Conservation (phyloP, 495 filamentous ascomycete species). For the Neurospora sp. region DNA sequence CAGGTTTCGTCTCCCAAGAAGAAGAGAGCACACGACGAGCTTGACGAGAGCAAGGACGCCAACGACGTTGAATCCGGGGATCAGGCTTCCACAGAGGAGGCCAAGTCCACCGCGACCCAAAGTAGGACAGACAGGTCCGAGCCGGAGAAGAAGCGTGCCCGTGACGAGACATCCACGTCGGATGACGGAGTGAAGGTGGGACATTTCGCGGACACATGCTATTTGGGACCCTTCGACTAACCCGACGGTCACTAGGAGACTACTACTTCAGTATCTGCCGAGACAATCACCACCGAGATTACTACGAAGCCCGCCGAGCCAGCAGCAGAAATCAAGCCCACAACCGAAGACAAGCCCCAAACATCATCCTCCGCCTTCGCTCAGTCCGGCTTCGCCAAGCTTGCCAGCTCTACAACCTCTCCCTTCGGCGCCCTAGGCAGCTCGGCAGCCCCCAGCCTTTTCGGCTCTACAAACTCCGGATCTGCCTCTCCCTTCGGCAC, state of each 20-base stretch:
- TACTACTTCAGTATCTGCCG: conserved; percentile 8
- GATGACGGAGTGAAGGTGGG: conserved; percentile 1
- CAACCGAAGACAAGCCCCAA: conserved; percentile 9
- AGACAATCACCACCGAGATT: conserved; percentile 13
- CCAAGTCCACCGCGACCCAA: conserved; percentile 11
- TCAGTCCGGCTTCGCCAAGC: conserved; percentile 40
- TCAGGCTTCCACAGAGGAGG: conserved; percentile 27
- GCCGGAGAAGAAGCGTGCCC: conserved; percentile 47
- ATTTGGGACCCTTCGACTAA: background rate
- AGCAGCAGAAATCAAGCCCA: background rate
- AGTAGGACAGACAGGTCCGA: conserved; percentile 36
- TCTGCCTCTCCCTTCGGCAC: conserved; percentile 29
- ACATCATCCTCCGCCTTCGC: conserved; percentile 38
- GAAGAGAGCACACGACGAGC: conserved; percentile 44
- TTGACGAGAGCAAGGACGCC: conserved; percentile 31
- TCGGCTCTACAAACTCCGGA: conserved; percentile 15
- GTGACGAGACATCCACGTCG: conserved; percentile 18
- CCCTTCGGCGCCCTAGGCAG: conserved; percentile 23
- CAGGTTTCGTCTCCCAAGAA: conserved; percentile 46
- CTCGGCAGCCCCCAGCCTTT: conserved; percentile 30
- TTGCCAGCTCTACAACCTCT: conserved; percentile 38
- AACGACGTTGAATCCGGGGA: conserved; percentile 18
- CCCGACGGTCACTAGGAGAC: conserved; percentile 6
- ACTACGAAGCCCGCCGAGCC: background rate
- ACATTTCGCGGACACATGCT: background rate